These are phyloP conservation scores for Athelia sp. DNA, from an alignment of 1,284 basidiomycete genomes.

Conservation along the genomic window DNA sequence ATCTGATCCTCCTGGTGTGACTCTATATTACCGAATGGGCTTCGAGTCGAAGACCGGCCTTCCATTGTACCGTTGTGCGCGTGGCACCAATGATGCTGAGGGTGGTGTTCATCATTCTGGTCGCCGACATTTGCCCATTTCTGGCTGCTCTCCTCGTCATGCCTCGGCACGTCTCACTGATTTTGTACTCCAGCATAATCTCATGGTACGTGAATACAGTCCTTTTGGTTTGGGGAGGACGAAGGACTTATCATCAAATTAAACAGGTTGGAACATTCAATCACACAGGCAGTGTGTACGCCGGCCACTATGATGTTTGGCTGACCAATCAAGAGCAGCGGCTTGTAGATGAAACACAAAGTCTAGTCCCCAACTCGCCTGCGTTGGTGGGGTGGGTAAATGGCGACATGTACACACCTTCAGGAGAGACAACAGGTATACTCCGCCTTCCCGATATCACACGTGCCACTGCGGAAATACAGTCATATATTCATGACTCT, in stretches of 20 bases:
- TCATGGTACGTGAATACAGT: no score
- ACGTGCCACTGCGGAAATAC: not conserved
- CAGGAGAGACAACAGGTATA: constrained; percentile 19
- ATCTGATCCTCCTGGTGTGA: no score
- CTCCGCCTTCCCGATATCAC: constrained; percentile 16
- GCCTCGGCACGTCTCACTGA: constrained; percentile 10
- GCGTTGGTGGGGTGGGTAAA: constrained; percentile 13
- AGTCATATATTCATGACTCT: not conserved
- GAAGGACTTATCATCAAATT: constrained; percentile 10
- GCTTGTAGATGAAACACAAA: constrained; percentile 7
- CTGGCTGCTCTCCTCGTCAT: constrained; percentile 15
- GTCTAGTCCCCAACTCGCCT: not conserved
- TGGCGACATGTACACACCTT: constrained; percentile 19
- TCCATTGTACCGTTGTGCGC: constrained; percentile 16
- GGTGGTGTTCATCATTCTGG: constrained; percentile 18
- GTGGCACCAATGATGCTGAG: constrained; percentile 21
- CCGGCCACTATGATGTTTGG: constrained; percentile 15
- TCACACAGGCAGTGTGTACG: constrained; percentile 7
- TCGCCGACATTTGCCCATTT: constrained; percentile 11
- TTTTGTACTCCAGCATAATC: constrained; percentile 4
- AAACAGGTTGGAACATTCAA: constrained; percentile 9
- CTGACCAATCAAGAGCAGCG: constrained; percentile 13
- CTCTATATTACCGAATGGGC: no score
- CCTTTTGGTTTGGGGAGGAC: not conserved
- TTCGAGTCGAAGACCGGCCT: constrained; percentile 12